phyloP scores from a whole-genome alignment of 306 rosid species.

The Dryas drummondii region DNA sequence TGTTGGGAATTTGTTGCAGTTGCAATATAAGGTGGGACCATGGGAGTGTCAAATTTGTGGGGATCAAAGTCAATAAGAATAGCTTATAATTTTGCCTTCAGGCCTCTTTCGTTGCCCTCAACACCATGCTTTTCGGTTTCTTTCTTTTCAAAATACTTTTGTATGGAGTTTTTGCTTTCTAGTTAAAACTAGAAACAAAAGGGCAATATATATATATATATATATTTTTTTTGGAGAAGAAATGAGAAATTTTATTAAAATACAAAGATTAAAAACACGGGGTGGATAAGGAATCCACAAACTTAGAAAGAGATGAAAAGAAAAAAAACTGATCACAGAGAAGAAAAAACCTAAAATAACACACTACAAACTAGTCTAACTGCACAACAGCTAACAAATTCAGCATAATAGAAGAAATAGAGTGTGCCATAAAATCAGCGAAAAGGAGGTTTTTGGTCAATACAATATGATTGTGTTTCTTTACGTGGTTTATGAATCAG shows the following conservation, averaged over 20 bases:
- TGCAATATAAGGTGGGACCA: not conserved
- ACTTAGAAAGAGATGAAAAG: too few relatives aligned
- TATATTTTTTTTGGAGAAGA: too few relatives aligned
- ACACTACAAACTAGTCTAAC: too few relatives aligned
- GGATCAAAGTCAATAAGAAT: not conserved
- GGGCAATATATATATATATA: not conserved
- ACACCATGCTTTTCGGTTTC: not conserved
- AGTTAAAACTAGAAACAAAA: not conserved
- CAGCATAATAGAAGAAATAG: too few relatives aligned
- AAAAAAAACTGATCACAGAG: too few relatives aligned
- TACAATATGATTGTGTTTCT: not conserved
- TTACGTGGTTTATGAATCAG: constrained; percentile 4
- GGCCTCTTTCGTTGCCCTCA: not conserved
- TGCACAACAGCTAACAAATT: too few relatives aligned
- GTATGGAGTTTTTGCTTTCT: not conserved
- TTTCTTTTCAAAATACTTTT: not conserved
- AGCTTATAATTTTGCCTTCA: not conserved
- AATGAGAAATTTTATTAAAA: too few relatives aligned
- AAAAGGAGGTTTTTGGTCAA: not conserved
- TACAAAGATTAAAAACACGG: too few relatives aligned
- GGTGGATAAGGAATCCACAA: too few relatives aligned
- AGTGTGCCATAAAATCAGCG: too few relatives aligned
- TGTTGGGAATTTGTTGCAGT: not conserved
- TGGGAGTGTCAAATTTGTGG: not conserved
- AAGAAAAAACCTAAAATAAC: too few relatives aligned